Percentiles rank a stretch among this genome's conserved stretches.
Evolutionary conservation across 1,284 basidiomycete genomes (phyloP).

Genomic region (Puccinia polysora): DNA sequence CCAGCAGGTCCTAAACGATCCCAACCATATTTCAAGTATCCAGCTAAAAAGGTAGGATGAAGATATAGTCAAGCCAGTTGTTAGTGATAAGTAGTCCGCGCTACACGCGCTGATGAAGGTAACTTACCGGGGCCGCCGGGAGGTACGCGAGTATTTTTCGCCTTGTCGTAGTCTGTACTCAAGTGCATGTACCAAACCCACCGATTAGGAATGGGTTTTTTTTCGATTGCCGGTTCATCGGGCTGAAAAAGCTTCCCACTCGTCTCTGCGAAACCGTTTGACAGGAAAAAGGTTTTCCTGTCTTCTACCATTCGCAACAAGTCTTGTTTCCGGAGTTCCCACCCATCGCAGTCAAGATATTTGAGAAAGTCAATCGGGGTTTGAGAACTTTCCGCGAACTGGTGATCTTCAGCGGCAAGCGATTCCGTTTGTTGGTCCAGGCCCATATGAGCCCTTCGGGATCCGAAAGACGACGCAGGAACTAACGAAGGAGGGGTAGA

Average conservation of each 20-base stretch:
- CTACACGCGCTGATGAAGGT: background rate
- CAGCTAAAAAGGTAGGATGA: constrained; percentile 11
- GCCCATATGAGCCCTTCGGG: background rate
- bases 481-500: background rate
- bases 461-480: background rate
- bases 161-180: constrained; percentile 35
- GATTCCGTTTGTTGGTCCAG: background rate
- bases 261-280: constrained; percentile 29
- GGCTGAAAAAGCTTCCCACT: constrained; percentile 26
- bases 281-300: constrained; percentile 14
- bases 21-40: constrained; percentile 42
- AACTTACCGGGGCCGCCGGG: constrained; percentile 36
- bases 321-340: constrained; percentile 12
- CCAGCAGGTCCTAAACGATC: constrained; percentile 36
- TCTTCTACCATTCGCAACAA: constrained; percentile 21
- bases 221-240: constrained; percentile 27
- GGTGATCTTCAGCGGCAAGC: background rate
- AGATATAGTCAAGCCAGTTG: background rate
- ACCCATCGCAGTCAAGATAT: constrained; percentile 5
- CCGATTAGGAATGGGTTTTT: constrained; percentile 38
- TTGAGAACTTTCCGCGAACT: background rate
- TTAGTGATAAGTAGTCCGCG: too few species aligned
- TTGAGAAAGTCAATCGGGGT: constrained; percentile 36
- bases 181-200: constrained; percentile 43
- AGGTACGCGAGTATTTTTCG: constrained; percentile 14